Percentiles rank a stretch among this genome's conserved stretches.
These are phyloP conservation scores for Thielaviopsis populi DNA, from an alignment of 2,329 filamentous ascomycete genomes.

Conservation along the genomic window DNA sequence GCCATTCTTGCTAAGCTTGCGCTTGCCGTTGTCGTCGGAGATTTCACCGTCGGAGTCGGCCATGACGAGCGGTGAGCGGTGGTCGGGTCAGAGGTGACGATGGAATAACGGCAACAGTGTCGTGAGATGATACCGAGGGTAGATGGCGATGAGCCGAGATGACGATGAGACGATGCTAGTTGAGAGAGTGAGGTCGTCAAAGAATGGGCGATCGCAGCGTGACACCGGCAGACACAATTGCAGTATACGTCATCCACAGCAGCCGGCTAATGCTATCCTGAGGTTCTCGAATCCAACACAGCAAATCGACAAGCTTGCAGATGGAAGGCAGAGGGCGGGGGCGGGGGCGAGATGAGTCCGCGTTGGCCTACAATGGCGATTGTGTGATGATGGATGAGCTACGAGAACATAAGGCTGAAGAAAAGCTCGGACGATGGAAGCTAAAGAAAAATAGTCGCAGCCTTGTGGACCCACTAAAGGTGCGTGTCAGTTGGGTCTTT, in stretches of 20 bases:
- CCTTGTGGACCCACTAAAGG: constrained; percentile 6
- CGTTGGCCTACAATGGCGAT: not conserved
- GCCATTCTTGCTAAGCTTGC: constrained; percentile 13
- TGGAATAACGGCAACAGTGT: not conserved
- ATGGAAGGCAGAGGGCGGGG: too few species aligned
- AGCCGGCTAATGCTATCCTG: too few species aligned
- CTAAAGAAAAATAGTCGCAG: not conserved
- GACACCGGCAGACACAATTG: too few species aligned
- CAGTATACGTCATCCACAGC: too few species aligned
- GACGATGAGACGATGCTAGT: not conserved
- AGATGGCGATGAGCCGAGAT: too few species aligned
- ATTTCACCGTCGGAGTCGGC: constrained; percentile 58
- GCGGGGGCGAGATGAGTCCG: too few species aligned
- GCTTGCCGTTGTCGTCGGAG: constrained; percentile 40
- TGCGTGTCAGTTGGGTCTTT: too few species aligned
- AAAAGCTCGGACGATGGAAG: not conserved
- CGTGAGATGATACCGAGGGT: not conserved
- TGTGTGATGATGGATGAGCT: not conserved
- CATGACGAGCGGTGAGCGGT: constrained; percentile 31
- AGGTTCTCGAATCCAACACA: too few species aligned
- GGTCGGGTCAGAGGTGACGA: not conserved
- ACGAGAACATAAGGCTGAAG: not conserved
- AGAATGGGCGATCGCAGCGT: too few species aligned
- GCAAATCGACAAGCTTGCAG: too few species aligned
- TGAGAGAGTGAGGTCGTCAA: not conserved